Percentiles rank a stretch among this genome's conserved stretches.
These are phyloP conservation scores for Phaffia australis DNA, from an alignment of 768 basidiomycete species.

Conservation along the genomic window DNA sequence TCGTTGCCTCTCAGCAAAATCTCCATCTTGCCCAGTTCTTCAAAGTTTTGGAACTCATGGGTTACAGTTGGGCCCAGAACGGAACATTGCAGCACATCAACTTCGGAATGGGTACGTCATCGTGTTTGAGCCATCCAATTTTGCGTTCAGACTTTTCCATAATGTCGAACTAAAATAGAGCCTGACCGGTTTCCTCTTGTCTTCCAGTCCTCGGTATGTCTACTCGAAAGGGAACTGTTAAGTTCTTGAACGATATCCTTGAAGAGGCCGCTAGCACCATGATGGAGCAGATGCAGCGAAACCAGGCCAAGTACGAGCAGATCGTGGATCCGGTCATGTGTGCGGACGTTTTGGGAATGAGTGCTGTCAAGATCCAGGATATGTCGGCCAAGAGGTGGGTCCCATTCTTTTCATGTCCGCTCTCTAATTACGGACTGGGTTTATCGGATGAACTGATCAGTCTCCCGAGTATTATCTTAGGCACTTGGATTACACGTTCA, in stretches of 20 bases:
- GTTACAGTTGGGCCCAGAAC: conserved; percentile 62
- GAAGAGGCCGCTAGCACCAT: conserved; percentile 76
- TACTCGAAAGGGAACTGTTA: conserved; percentile 72
- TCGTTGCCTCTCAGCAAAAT: conserved; percentile 55
- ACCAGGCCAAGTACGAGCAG: conserved; percentile 79
- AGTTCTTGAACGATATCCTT: conserved; percentile 76
- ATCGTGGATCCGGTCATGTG: conserved; percentile 77
- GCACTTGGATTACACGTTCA: conserved; percentile 70
- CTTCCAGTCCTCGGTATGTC: conserved; percentile 80
- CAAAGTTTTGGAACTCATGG: conserved; percentile 84
- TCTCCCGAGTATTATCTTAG: conserved; percentile 7
- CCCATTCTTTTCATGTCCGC: background rate
- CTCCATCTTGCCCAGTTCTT: conserved; percentile 83
- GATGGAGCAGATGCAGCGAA: conserved; percentile 94
- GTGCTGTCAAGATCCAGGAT: conserved; percentile 95
- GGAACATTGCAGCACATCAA: conserved; percentile 73
- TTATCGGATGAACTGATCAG: background rate
- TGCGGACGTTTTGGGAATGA: conserved; percentile 75
- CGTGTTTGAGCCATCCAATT: background rate
- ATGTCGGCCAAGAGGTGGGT: conserved; percentile 83
- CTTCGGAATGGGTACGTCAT: conserved; percentile 31
- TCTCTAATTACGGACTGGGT: background rate
- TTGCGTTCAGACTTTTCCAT: too few relatives aligned
- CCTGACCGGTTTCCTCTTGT: background rate
- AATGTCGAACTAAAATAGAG: too few relatives aligned